Evolutionary conservation across 768 basidiomycete genomes (phyloP), one percentile per base, ranked within the genome.

Genomic region (Lentinula guzmanii): DNA sequence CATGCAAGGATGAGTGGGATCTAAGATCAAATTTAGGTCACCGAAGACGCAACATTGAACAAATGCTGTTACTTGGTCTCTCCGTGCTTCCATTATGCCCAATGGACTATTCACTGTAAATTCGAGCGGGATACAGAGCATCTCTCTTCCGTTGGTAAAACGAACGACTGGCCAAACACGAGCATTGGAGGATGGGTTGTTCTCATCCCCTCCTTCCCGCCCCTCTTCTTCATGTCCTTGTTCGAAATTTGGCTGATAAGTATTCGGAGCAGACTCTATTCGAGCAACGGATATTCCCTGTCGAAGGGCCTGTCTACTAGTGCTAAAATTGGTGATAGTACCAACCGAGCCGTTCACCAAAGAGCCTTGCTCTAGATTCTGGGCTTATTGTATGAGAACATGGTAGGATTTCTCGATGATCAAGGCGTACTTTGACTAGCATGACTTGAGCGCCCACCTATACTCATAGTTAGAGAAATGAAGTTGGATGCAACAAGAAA

Each of bases 391-490:
- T 13, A 51, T 57, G 11, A 63, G 46, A 48, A 42, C 28, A 34
- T 10, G 28, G 24, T 6, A 15, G n/a, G 46, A 28, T 50, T 43
- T 54, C 11, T 39, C 16, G 57, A 45, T 55, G 50, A 5, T 16
- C n/a, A 33, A 52, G 18, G 52, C 52, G 7, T 61, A 85, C 88
- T 78, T 89, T 89, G 65, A 89, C 79, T 2, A 90, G 70, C 91
- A 93, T 93, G 4, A 96, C 94, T 70, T 96, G 94, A 3, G 92
- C 90, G 11, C 87, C 88, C 56, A 87, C 76, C 83, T 92, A 60
- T 18, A 15, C 13, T 9, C 11, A 45, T 61, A 21, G 51, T 15
- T 50, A 24, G 11, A 16, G 7, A 18, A 41, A 48, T 4, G 35
- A n/a, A 13, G 53, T 37, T 8, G 42, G 5, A 35, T 34, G 31